Evolutionary conservation across 176 grass and related monocot species (phyloP).

Genomic region (Ananas comosus): DNA sequence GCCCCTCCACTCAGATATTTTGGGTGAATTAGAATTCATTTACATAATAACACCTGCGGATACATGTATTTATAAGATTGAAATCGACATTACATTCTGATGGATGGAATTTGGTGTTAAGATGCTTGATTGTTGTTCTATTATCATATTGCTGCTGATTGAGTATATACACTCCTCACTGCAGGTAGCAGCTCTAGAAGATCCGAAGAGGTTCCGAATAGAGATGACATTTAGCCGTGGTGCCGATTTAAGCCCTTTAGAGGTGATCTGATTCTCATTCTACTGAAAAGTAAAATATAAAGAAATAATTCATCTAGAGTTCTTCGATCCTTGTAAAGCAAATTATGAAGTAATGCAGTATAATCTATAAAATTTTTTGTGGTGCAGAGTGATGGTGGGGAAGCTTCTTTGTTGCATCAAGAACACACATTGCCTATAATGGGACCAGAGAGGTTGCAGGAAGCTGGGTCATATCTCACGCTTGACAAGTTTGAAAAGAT

Average conservation of each 20-base stretch:
- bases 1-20: too few relatives aligned
- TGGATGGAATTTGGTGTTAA: too few relatives aligned
- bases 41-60: too few relatives aligned
- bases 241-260: constrained; percentile 77
- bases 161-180: constrained; percentile 1
- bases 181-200: constrained; percentile 63
- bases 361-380: constrained; percentile 10
- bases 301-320: neutral
- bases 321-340: neutral
- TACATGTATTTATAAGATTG: too few relatives aligned
- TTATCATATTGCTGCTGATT: constrained; percentile 7
- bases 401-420: constrained; percentile 52
- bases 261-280: constrained; percentile 44
- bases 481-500: constrained; percentile 93
- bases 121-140: too few relatives aligned
- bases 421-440: constrained; percentile 81
- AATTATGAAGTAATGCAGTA: neutral
- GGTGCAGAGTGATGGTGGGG: constrained; percentile 37
- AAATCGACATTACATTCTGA: too few relatives aligned
- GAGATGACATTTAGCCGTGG: constrained; percentile 93
- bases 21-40: too few relatives aligned
- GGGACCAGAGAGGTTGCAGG: constrained; percentile 79
- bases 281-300: constrained; percentile 6
- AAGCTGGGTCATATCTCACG: constrained; percentile 67
- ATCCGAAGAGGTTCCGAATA: constrained; percentile 94